These are phyloP conservation scores for Annulohypoxylon stygium DNA, from an alignment of 495 filamentous ascomycete species.

Conservation along the genomic window DNA sequence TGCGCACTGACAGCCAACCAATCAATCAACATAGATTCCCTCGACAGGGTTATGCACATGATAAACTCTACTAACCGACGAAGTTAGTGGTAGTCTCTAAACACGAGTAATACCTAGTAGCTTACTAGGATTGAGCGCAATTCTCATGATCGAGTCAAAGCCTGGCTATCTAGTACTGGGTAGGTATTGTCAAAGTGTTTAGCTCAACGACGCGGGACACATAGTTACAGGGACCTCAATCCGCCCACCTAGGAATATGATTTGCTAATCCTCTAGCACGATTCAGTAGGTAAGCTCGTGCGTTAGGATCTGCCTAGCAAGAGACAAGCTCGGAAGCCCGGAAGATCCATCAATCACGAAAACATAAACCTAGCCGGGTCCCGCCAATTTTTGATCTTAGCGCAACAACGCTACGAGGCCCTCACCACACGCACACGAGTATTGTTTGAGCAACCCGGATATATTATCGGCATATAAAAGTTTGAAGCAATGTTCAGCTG, in stretches of 20 bases:
- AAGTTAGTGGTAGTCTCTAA: background rate
- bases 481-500: background rate
- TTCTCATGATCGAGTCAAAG: slow-evolving; percentile 15
- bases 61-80: slow-evolving; percentile 9
- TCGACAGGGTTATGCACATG: background rate
- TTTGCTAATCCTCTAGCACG: slow-evolving; percentile 15
- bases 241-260: background rate
- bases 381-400: slow-evolving; percentile 29
- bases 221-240: background rate
- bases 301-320: background rate
- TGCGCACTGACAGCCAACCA: background rate
- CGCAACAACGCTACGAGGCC: slow-evolving; percentile 1
- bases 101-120: slow-evolving; percentile 29
- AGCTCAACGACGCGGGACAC: background rate
- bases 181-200: background rate
- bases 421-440: background rate
- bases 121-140: background rate
- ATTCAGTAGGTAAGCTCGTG: slow-evolving; percentile 25
- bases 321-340: slow-evolving; percentile 35
- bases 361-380: slow-evolving; percentile 30
- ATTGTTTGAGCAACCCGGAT: slow-evolving; percentile 11
- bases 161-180: background rate
- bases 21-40: background rate
- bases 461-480: slow-evolving; percentile 14
- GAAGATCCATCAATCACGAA: slow-evolving; percentile 37